Percentiles rank a stretch among this genome's conserved stretches.
Conservation (phyloP, 805 yeast genomes). For the Naumovozyma baii region DNA sequence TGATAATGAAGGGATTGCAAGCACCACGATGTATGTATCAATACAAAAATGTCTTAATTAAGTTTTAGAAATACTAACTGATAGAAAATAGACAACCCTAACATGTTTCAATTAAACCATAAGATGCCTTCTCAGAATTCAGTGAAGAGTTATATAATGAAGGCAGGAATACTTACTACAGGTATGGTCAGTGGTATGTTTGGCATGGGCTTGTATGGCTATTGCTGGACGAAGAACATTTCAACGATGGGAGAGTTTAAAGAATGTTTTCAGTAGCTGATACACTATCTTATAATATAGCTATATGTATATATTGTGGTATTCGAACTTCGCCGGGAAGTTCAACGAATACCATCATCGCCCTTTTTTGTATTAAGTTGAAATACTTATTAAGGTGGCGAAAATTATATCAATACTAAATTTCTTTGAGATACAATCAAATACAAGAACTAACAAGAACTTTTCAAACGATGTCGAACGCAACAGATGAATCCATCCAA, state of each 20-base stretch:
- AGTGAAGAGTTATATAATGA: constrained; percentile 63
- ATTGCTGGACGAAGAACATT: constrained; percentile 73
- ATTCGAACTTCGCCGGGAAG: too few species aligned
- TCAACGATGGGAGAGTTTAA: constrained; percentile 54
- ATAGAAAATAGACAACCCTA: constrained; percentile 55
- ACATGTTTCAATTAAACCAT: constrained; percentile 77
- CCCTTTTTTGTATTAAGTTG: not conserved
- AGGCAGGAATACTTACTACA: constrained; percentile 75
- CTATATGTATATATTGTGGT: too few species aligned
- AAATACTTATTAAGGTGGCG: not conserved
- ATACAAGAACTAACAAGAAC: not conserved
- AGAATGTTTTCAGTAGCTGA: not conserved
- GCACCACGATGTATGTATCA: constrained; percentile 50
- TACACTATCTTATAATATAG: too few species aligned
- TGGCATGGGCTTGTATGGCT: constrained; percentile 63
- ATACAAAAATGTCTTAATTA: too few species aligned
- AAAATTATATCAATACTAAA: too few species aligned
- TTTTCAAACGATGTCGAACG: not conserved
- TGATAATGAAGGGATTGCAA: constrained; percentile 66
- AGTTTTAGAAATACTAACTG: too few species aligned
- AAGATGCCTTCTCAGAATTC: constrained; percentile 47
- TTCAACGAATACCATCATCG: not conserved
- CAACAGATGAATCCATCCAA: constrained; percentile 21
- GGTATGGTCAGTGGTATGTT: constrained; percentile 61
- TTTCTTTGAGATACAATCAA: too few species aligned